phyloP scores from a whole-genome alignment of 2,329 filamentous ascomycete species.

The Escovopsis weberi region DNA sequence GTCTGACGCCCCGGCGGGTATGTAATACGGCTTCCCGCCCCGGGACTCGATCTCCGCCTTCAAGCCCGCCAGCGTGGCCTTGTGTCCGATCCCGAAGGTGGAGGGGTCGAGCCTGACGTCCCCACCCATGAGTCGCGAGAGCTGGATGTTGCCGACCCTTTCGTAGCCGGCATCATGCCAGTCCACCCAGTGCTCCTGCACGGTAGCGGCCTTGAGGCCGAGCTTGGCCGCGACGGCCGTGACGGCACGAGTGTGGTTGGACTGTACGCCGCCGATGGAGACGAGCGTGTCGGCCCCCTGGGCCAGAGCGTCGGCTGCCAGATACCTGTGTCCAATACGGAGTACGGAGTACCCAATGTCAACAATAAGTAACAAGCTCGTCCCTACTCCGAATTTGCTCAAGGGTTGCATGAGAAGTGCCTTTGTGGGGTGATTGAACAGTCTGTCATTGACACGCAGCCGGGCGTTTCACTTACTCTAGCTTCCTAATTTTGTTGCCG shows the following conservation, averaged over 20 bases:
- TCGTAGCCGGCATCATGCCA: conserved; percentile 45
- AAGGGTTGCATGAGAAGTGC: too few relatives aligned
- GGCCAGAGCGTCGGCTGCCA: conserved; percentile 46
- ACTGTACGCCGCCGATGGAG: conserved; percentile 53
- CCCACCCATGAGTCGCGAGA: conserved; percentile 52
- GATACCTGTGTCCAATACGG: conserved; percentile 31
- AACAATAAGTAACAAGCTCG: not conserved
- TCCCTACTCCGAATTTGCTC: too few relatives aligned
- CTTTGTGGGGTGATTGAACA: not conserved
- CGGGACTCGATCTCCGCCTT: conserved; percentile 34
- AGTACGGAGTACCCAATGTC: not conserved
- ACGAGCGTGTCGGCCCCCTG: conserved; percentile 46
- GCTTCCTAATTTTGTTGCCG: conserved; percentile 55
- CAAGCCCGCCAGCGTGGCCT: conserved; percentile 40
- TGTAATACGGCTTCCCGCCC: conserved; percentile 53
- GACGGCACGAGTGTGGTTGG: conserved; percentile 55
- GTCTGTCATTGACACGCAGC: too few relatives aligned
- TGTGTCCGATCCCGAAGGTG: conserved; percentile 55
- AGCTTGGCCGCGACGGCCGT: conserved; percentile 45
- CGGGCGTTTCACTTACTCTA: conserved; percentile 32
- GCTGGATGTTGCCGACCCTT: conserved; percentile 56
- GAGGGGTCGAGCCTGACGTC: conserved; percentile 46
- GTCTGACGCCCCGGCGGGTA: conserved; percentile 56
- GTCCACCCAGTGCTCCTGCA: conserved; percentile 55
- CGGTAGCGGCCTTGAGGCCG: conserved; percentile 38